phyloP scores from a whole-genome alignment of 495 filamentous ascomycete genomes.

The Daldinia bambusicola region DNA sequence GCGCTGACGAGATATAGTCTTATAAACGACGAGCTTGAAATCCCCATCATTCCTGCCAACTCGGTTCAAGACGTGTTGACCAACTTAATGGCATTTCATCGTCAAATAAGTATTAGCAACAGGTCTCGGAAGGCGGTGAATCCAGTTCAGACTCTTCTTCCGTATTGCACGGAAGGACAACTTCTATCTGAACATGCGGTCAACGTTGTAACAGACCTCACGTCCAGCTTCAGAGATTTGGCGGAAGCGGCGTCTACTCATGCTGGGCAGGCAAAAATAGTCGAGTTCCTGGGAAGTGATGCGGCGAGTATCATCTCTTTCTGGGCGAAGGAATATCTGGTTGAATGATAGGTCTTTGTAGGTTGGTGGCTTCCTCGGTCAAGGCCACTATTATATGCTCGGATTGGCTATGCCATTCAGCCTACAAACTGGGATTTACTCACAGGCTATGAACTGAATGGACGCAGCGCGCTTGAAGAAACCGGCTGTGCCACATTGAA shows the following conservation, averaged over 20 bases:
- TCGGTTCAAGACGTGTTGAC: slow-evolving; percentile 42
- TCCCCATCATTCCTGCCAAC: slow-evolving; percentile 53
- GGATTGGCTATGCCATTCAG: slow-evolving; percentile 1
- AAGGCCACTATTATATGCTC: slow-evolving; percentile 18
- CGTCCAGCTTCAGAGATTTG: slow-evolving; percentile 59
- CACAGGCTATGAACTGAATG: background rate
- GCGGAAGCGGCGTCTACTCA: slow-evolving; percentile 50
- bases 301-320: slow-evolving; percentile 55
- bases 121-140: slow-evolving; percentile 23
- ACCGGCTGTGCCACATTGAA: slow-evolving; percentile 27
- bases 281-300: slow-evolving; percentile 51
- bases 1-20: slow-evolving; percentile 39
- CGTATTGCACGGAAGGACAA: slow-evolving; percentile 54
- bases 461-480: slow-evolving; percentile 31
- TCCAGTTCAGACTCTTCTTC: slow-evolving; percentile 54
- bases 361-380: background rate
- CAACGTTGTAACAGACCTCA: slow-evolving; percentile 63
- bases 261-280: slow-evolving; percentile 50
- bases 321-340: slow-evolving; percentile 58
- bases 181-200: slow-evolving; percentile 55
- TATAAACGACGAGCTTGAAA: slow-evolving; percentile 32
- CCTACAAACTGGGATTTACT: slow-evolving; percentile 3
- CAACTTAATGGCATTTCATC: slow-evolving; percentile 46
- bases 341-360: slow-evolving; percentile 33
- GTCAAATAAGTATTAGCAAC: slow-evolving; percentile 33